These are phyloP conservation scores for Cladobotryum protrusum DNA, from an alignment of 2,329 filamentous ascomycete species.

Conservation along the genomic window DNA sequence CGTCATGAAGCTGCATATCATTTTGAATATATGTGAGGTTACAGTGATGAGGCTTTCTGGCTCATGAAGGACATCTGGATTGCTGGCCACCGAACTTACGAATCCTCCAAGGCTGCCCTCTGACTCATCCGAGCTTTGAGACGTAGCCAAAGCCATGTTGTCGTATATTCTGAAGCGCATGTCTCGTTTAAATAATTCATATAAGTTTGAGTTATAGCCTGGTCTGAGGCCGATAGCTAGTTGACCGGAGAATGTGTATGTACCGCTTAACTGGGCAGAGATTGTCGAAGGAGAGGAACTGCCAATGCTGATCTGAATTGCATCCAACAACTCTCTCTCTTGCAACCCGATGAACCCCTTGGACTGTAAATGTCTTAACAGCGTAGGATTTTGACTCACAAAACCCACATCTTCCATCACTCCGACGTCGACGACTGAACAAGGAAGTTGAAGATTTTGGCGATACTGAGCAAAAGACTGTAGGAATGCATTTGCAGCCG, in stretches of 20 bases:
- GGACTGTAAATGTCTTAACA: background rate
- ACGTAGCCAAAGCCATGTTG: background rate
- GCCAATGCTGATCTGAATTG: background rate
- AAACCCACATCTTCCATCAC: conserved; percentile 32
- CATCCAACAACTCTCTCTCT: conserved; percentile 15
- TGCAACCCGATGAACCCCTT: conserved; percentile 10
- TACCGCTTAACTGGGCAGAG: background rate
- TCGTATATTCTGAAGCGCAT: background rate
- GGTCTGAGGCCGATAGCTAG: background rate
- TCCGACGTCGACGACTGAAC: conserved; percentile 29
- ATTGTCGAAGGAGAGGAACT: background rate
- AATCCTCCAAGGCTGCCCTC: background rate
- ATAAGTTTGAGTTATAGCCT: background rate
- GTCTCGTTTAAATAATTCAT: background rate
- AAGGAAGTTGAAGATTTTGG: conserved; percentile 11
- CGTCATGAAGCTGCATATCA: conserved; percentile 1
- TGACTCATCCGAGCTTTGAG: background rate
- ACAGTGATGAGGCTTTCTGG: background rate
- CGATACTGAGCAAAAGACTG: conserved; percentile 31
- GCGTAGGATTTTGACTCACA: conserved; percentile 12
- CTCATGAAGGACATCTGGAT: background rate
- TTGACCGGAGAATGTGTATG: background rate
- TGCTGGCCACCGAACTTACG: background rate
- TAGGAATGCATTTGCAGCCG: conserved; percentile 34
- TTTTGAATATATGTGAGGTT: background rate